Evolutionary conservation across 306 rosid genomes (phyloP), one percentile per base, ranked within the genome.

Genomic region (Pyrus communis): DNA sequence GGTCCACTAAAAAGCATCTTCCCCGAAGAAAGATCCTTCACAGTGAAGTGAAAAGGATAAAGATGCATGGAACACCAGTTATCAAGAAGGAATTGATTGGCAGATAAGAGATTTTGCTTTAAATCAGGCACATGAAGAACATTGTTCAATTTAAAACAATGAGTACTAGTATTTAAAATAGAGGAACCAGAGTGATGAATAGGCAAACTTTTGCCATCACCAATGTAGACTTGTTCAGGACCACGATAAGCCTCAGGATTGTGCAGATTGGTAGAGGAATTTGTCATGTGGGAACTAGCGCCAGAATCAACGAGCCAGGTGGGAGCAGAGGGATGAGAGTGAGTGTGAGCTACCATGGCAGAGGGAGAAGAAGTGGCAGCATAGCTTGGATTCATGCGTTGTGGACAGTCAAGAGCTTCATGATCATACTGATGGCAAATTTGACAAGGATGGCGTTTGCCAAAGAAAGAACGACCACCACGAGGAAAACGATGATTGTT

Each of bases 381-480:
- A 2, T 2, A 52, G 3, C 0, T 18, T 0, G 59, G 59, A 52
- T 52, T 52, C 11, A 52, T 18, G 1, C 22, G 22, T 0, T 18
- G 23, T 17, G 59, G 59, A 52, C 22, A 52, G 1, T 52, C 10
- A 8, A 52, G 0, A 0, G 59, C 59, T 52, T 52, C 22, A 52
- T 52, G 59, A 19, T 52, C 59, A 52, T 17, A 19, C 0, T 52
- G 11, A 0, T 0, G 21, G 0, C 11, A 52, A 0, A 52, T 52
- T 52, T 52, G 59, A 0, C 22, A 52, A 18, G 11, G 0, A 19
- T 0, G 0, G 0, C 22, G 7, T 7, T 19, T 52, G 3, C 59
- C 10, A 52, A 4, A 52, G 11, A 52, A 52, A 7, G 22, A 7
- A 5, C 59, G 9, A 17, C 4, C 9, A 52, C 23, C n/a, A 52